These are phyloP conservation scores for Ceratobasidium sp. DNA, from an alignment of 1,284 basidiomycete genomes.

Conservation along the genomic window DNA sequence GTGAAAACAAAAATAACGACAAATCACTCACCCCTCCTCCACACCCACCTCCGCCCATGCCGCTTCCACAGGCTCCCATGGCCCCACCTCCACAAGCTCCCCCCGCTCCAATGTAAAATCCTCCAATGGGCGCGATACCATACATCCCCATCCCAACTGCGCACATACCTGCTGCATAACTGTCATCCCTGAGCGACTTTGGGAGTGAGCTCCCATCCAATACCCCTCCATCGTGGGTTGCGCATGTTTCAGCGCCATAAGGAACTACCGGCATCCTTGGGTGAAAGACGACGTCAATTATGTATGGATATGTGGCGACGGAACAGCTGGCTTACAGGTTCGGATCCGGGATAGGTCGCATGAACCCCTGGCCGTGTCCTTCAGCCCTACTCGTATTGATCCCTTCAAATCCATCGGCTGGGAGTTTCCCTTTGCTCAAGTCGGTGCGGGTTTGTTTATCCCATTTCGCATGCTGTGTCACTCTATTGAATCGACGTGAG, in stretches of 20 bases:
- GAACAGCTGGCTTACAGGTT: conserved; percentile 21
- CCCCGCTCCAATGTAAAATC: conserved; percentile 7
- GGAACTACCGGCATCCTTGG: conserved; percentile 21
- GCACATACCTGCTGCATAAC: conserved; percentile 20
- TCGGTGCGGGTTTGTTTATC: conserved; percentile 13
- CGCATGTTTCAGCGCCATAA: conserved; percentile 39
- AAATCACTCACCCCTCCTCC: conserved; percentile 21
- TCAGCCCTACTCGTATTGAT: conserved; percentile 8
- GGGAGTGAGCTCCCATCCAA: neutral
- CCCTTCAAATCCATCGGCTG: conserved; percentile 27
- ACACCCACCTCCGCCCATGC: conserved; percentile 5
- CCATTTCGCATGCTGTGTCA: conserved; percentile 12
- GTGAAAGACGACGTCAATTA: neutral
- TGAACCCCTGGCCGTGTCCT: conserved; percentile 28
- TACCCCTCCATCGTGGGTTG: conserved; percentile 35
- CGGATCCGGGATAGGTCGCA: conserved; percentile 28
- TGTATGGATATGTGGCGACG: neutral
- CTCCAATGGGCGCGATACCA: conserved; percentile 10
- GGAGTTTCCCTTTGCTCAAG: conserved; percentile 19
- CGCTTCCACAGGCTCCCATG: conserved; percentile 9
- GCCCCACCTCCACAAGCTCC: conserved; percentile 15
- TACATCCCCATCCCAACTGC: conserved; percentile 26
- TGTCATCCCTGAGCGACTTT: neutral
- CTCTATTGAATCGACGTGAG: conserved; percentile 5
- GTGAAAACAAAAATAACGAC: neutral